Base-by-base conservation (phyloP, 2,329 filamentous ascomycete genomes). In the Penicillium sp. region DNA sequence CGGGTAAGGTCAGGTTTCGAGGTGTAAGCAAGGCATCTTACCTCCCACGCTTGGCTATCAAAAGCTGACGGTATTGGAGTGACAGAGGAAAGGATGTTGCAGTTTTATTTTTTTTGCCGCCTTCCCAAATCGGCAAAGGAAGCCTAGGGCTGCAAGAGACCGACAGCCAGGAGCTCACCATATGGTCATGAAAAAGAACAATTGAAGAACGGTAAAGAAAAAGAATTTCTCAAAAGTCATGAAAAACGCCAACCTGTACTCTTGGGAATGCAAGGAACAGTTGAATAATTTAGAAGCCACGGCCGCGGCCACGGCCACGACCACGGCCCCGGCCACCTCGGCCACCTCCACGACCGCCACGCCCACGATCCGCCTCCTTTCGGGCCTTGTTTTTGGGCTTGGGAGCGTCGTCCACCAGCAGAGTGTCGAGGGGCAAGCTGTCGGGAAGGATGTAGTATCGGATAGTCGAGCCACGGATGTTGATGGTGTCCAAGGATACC, bases 311-410 rank as follows among this genome's bases (percentile, higher is more conserved):
- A 28, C 79, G 68, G 18, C 76, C 70, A 40, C 72, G 62, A 13
- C 79, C 72, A 50, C 82, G 76, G 27, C 76, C 67, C 44, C 75
- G 59, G 36, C 73, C 69, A 38, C 77, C 68, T 34, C 77, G 70
- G 35, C 75, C 72, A 9, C 73, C 72, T 34, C 75, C 66, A 25
- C 74, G 68, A 39, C 73, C 59, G 18, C 73, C 67, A 40, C 74
- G 66, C 39, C 76, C 72, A 41, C 84, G 76, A 45, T 74, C 72
- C 37, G 66, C 79, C 75, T 97, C 93, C 79, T 98, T 98, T 67
- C 91, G 83, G 26, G 93, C 91, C 83, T 98, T 98, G 76, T 98
- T 98, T 86, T 97, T 97, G 52, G 93, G 91, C 78, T 98, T 98
- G 44, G 91, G 90, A 63, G 89, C 84, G 73, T 98, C 93, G 69